Conservation (phyloP, 257 asterid genomes). For the Solanum appendiculatum region DNA sequence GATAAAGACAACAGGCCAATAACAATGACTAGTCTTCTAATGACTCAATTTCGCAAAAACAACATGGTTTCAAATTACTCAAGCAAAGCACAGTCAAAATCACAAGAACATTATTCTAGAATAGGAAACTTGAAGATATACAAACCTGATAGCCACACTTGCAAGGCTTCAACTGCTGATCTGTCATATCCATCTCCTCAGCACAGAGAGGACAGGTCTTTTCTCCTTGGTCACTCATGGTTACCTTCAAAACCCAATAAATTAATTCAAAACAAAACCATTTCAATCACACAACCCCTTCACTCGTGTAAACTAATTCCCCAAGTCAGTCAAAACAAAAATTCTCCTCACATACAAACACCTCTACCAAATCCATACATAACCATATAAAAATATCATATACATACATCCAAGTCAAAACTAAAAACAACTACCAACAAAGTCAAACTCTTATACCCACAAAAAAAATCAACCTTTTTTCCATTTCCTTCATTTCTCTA, state of each 20-base stretch:
- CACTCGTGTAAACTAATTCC: not conserved
- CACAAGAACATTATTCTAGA: not conserved
- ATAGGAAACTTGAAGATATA: not conserved
- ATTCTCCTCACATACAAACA: not conserved
- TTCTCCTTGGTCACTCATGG: constrained; percentile 77
- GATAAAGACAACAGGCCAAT: not conserved
- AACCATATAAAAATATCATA: not conserved
- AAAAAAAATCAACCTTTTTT: not conserved
- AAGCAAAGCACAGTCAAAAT: not conserved
- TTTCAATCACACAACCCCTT: not conserved
- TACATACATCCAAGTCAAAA: not conserved
- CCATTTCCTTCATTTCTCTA: not conserved
- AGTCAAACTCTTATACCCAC: not conserved
- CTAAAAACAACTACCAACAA: not conserved
- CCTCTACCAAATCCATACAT: not conserved
- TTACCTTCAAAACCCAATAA: constrained; percentile 3
- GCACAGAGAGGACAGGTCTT: constrained; percentile 96
- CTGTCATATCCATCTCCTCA: constrained; percentile 98
- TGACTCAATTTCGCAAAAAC: not conserved
- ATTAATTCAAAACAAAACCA: not conserved
- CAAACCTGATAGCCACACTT: constrained; percentile 92
- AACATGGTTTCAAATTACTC: not conserved
- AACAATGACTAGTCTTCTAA: not conserved
- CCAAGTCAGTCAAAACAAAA: not conserved
- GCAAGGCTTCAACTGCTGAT: constrained; percentile 98